Base-by-base conservation (phyloP, 1,284 basidiomycete genomes). In the Erythrobasidium hasegawianum region DNA sequence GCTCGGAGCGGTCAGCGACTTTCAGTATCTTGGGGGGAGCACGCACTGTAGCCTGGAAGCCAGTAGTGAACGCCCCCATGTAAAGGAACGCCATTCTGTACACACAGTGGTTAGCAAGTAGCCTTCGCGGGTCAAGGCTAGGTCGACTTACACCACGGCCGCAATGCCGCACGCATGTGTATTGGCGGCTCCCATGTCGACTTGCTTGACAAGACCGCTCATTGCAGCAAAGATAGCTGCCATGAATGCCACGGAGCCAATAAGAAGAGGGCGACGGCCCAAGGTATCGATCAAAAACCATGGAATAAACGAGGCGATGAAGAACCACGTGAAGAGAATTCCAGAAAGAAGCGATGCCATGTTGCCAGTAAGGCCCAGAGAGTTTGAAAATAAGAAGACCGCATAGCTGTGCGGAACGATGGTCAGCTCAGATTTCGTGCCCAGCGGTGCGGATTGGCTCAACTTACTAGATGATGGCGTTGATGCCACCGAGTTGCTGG, bases 401-500 rank as follows among this genome's bases (percentile, higher is more conserved):
- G 70, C 68, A 67, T 71, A 75, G 50, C 43, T 47, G 22, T n/a
- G n/a, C 4, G 8, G 43, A 47, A 16, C 14, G 22, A 24, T 24
- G 22, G 4, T 24, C n/a, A 7, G 7, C 5, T n/a, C 14, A n/a
- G n/a, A 5, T 47, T 47, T 47, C 8, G 5, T 7, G 4, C 22
- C 4, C 14, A 16, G 16, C 4, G 5, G 22, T 47, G 43, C 43
- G 16, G 22, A 14, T 24, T 16, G 16, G 58, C 5, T 4, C 7
- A 16, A 47, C 43, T 18, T 5, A 47, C 43, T 70, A 74, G 61
- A 75, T 75, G 24, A 76, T 61, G 4, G 68, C 76, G 50, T 76
- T 76, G 70, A 76, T 76, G 13, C 75, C 75, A 11, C 72, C 71
- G 29, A 77, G 70, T 69, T 78, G 77, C 67, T 78, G 77, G 65